Conservation (phyloP, 2,329 filamentous ascomycete species). For the Venturia effusa region DNA sequence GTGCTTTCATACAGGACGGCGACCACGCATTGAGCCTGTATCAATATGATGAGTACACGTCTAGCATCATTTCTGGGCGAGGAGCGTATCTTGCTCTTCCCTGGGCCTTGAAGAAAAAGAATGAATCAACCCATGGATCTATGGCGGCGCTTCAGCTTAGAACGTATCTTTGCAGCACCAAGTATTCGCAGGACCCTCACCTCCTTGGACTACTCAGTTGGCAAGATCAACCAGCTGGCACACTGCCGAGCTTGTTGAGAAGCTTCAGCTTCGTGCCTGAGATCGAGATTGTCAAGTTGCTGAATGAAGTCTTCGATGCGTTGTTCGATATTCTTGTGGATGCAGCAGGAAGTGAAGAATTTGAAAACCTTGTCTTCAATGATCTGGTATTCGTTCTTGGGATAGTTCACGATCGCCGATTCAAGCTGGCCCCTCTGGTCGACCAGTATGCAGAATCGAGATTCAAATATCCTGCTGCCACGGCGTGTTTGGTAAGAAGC, state of each 20-base stretch:
- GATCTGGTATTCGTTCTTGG: slow-evolving; percentile 81
- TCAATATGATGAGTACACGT: slow-evolving; percentile 84
- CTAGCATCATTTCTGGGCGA: slow-evolving; percentile 59
- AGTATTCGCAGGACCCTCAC: slow-evolving; percentile 84
- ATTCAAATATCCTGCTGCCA: slow-evolving; percentile 90
- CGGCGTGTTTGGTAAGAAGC: slow-evolving; percentile 75
- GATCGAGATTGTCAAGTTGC: slow-evolving; percentile 91
- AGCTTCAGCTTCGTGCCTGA: slow-evolving; percentile 89
- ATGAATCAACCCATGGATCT: slow-evolving; percentile 63
- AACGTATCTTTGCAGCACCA: slow-evolving; percentile 87
- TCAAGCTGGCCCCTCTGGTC: slow-evolving; percentile 81
- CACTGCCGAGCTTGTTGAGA: slow-evolving; percentile 64
- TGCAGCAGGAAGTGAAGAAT: slow-evolving; percentile 81
- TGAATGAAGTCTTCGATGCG: slow-evolving; percentile 80
- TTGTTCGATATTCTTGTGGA: slow-evolving; percentile 88
- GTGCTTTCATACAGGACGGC: slow-evolving; percentile 83
- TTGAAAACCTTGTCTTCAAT: slow-evolving; percentile 86
- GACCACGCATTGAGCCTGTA: slow-evolving; percentile 73
- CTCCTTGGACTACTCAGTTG: slow-evolving; percentile 77
- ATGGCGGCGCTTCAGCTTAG: slow-evolving; percentile 69
- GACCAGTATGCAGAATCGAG: slow-evolving; percentile 80
- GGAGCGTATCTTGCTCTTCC: slow-evolving; percentile 80
- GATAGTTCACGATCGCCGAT: slow-evolving; percentile 88
- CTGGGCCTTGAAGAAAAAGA: slow-evolving; percentile 67
- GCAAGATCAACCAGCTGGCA: slow-evolving; percentile 63